Base-by-base conservation (phyloP, 257 asterid species). In the Salvia hispanica region DNA sequence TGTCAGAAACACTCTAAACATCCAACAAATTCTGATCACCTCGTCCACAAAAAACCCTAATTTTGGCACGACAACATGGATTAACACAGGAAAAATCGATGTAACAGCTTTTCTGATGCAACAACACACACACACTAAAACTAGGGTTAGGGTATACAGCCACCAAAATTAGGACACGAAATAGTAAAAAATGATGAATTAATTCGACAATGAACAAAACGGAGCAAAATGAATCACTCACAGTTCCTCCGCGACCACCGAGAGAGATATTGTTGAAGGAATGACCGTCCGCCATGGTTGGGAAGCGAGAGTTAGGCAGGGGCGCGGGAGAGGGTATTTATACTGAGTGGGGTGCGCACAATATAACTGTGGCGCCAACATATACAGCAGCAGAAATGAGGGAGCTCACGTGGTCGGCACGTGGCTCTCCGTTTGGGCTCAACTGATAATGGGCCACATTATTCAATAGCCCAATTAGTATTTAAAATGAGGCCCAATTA, bases 171-270 rank as follows among this genome's bases (percentile, higher is more conserved):
- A 15, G 9, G 39, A 40, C 5, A 12, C 4, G 9, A 45, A 10
- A 48, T 18, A 39, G 13, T 12, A 33, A 16, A 36, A 16, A 56
- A 9, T 57, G 59, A 43, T 2, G 3, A 33, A 39, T 28, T 11
- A 33, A 71, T 33, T 1, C 18, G 65, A 77, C 10, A 16, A 43
- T 61, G 18, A 9, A 28, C 8, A 15, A 55, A 1, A 14, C 4
- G 7, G 14, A 25, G 37, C 14, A 12, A 2, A 28, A 33, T 21
- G 11, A 25, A 21, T 13, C 9, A 72, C 89, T 86, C 72, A 92
- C 97, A 25, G 91, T 67, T 81, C 95, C 97, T 13, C 96, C 95
- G 59, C 98, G 96, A 66, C 98, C 96, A 14, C 91, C 91, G 33
- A 90, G 97, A 57, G 95, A 85, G 64, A 92, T 86, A 47, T 78